Base-by-base conservation (phyloP, 495 filamentous ascomycete genomes). In the Penicillium goetzii region DNA sequence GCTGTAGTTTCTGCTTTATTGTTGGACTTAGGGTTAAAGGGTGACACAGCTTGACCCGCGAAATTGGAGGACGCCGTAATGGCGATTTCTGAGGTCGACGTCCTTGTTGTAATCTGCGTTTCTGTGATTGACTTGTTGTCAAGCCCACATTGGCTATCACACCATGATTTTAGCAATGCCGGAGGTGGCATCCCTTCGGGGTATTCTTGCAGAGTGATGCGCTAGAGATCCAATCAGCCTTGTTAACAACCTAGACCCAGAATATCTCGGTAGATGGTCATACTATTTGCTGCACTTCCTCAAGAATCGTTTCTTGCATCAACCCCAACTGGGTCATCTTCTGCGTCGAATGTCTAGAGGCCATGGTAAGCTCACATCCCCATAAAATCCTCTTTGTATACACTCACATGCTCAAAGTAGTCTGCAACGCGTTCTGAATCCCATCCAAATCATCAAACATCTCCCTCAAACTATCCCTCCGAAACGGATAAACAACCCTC, bases 401-500 rank as follows among this genome's bases (percentile, higher is more conserved):
- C n/a, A 55, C 52, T 55, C 17, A 55, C 52, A 55, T 21, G 52
- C 28, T 55, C 52, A 55, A 36, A 10, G 30, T 55, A 21, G 33
- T 55, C n/a, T 55, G 52, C 52, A 55, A 38, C 4, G 52, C 17
- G 23, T 38, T 55, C 30, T 55, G 52, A 36, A 55, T 55, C 17
- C 52, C 28, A 33, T 55, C 52, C 52, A 55, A 23, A 28, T 55
- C 52, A 10, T 25, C 52, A 33, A 33, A 34, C 28, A 55, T 55
- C n/a, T 36, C 52, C 32, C 12, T 34, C n/a, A 55, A 21, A 4
- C n/a, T n/a, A 55, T 55, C 52, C 52, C 6, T 55, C 52, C 52
- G 52, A 36, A 55, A 55, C 30, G 52, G 52, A 36, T 55, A 55
- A 21, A 55, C 32, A 21, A 36, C 32, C 52, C 32, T 55, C 52